Evolutionary conservation across 805 yeast genomes (phyloP).

Genomic region (Torulaspora gathmanii): DNA sequence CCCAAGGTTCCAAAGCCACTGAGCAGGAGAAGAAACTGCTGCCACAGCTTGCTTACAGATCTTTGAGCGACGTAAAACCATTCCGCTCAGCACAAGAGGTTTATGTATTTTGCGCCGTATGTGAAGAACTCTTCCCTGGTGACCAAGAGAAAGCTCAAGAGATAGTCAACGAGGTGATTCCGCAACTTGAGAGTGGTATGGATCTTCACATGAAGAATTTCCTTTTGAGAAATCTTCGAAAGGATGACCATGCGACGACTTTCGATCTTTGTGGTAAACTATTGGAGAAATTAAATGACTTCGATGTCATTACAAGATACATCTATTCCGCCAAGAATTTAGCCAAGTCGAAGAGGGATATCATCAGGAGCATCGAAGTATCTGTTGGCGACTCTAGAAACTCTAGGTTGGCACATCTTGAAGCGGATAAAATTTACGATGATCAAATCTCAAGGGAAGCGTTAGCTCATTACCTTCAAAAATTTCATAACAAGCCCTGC

Average conservation of each 20-base stretch:
- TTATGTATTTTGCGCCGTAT: conserved; percentile 52
- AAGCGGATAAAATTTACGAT: conserved; percentile 35
- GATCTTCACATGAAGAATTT: conserved; percentile 63
- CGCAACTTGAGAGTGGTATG: conserved; percentile 30
- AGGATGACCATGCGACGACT: conserved; percentile 44
- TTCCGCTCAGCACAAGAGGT: conserved; percentile 58
- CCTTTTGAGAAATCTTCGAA: conserved; percentile 45
- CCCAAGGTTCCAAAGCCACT: conserved; percentile 34
- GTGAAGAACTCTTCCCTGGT: conserved; percentile 34
- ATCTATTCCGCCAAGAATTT: conserved; percentile 59
- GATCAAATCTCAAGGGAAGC: conserved; percentile 28
- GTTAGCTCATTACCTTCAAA: conserved; percentile 41
- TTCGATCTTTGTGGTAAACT: conserved; percentile 39
- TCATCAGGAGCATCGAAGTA: conserved; percentile 29
- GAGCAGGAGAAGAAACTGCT: conserved; percentile 48
- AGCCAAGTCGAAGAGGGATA: conserved; percentile 42
- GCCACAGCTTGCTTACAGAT: conserved; percentile 56
- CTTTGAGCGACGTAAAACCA: conserved; percentile 52
- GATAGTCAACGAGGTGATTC: conserved; percentile 37
- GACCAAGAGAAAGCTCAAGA: conserved; percentile 35
- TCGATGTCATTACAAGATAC: conserved; percentile 32
- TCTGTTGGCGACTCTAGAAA: conserved; percentile 46
- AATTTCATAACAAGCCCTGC: conserved; percentile 54
- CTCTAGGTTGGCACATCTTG: conserved; percentile 49
- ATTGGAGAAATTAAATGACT: conserved; percentile 64